A percentile compares a stretch with the other conserved stretches of the same genome.
Conservation (phyloP, 768 basidiomycete species). For the Tephrocybe sp. region DNA sequence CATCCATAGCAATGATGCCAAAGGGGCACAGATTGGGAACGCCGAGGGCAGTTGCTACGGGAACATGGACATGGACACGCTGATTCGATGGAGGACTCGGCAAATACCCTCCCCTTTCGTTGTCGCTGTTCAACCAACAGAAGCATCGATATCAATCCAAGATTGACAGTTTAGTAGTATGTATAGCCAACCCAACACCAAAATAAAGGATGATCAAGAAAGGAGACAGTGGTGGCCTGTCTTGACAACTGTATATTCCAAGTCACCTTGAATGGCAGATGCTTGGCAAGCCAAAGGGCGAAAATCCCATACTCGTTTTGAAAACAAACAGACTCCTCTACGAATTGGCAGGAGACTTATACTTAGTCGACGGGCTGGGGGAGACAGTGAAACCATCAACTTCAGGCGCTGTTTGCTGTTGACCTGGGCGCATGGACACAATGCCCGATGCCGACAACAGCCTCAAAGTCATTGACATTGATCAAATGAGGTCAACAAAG, state of each 20-base stretch:
- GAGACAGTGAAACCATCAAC: too few species aligned
- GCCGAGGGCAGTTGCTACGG: conserved; percentile 23
- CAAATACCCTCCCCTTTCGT: neutral
- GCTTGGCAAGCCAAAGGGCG: conserved; percentile 1
- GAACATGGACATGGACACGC: conserved; percentile 10
- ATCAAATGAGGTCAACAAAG: neutral
- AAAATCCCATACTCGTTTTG: too few species aligned
- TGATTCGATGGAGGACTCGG: neutral
- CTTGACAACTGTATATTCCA: neutral
- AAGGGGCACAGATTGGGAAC: conserved; percentile 4
- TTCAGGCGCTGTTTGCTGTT: too few species aligned
- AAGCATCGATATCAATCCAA: conserved; percentile 3
- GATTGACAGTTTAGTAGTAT: neutral
- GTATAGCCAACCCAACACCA: neutral
- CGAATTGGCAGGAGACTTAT: too few species aligned
- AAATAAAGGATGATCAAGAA: neutral
- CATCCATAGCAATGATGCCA: neutral
- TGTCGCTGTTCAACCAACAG: conserved; percentile 2
- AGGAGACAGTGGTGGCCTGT: neutral
- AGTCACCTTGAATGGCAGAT: neutral
- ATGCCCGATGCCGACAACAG: too few species aligned
- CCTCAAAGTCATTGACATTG: neutral
- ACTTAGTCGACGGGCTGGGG: too few species aligned
- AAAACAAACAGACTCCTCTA: too few species aligned
- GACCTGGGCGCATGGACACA: too few species aligned